Base-by-base conservation (phyloP, 257 asterid genomes). In the Jasminum sambac region DNA sequence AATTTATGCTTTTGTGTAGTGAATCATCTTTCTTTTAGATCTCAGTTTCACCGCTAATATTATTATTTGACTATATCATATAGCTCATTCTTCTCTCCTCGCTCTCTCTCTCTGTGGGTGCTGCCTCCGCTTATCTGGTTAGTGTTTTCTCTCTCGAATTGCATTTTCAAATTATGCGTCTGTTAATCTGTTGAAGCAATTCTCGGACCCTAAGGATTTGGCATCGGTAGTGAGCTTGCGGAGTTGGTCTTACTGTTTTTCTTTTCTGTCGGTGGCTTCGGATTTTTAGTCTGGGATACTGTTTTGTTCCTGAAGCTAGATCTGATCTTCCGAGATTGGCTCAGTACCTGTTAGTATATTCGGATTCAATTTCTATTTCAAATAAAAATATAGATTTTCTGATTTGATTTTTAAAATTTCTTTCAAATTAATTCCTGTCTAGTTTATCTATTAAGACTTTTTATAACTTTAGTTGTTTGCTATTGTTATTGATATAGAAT, bases 261-360 rank as follows among this genome's bases (percentile, higher is more conserved):
- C 52, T 17, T 66, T 67, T 65, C 66, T 74, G 84, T 70, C 78
- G 81, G 78, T 81, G 68, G 34, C 59, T 63, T 21, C 73, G 66
- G 68, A 38, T 59, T 69, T 58, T 55, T 59, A 63, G 66, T 66
- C 63, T 63, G 60, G 39, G 21, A 74, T 71, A 17, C 3, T 11
- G 57, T 17, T 81, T 70, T 44, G 72, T 36, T 39, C 36, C 66
- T 62, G 66, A 67, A 63, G 79, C 79, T 77, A 84, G 96, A 90
- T 90, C 94, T 82, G 94, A 85, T 78, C 73, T 78, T 66, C 42
- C 23, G 70, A 52, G 80, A 60, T 74, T 58, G 70, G 62, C 76
- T 77, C 44, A 67, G 1, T 71, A 71, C n/a, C 46, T 60, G 66
- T 61, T 11, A 10, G n/a, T 24, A 30, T 39, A 24, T 55, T 24